Conservation (phyloP, 2,329 filamentous ascomycete genomes). For the Scolecobasidium constrictum region DNA sequence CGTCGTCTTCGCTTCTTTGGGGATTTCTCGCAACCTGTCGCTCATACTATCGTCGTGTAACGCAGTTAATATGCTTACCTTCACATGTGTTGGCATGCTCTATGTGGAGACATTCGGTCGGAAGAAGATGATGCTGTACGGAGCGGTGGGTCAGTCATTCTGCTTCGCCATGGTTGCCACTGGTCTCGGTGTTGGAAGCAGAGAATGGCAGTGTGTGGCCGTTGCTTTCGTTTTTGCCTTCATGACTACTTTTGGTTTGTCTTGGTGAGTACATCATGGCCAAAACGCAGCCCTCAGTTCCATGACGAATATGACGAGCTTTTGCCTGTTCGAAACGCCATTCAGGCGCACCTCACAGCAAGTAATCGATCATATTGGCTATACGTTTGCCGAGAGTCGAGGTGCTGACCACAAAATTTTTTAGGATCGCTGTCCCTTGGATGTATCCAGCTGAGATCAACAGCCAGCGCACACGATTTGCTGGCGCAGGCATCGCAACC, state of each 20-base stretch:
- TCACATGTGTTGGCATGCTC: no score
- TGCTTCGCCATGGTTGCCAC: conserved; percentile 40
- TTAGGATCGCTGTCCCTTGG: no score
- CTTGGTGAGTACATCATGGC: conserved; percentile 44
- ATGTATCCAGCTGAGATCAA: conserved; percentile 61
- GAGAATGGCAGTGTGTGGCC: conserved; percentile 31
- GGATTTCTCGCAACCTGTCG: conserved; percentile 29
- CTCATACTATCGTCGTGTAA: conserved; percentile 33
- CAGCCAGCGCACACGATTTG: conserved; percentile 57
- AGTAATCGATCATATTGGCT: no score
- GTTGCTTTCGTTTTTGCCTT: conserved; percentile 50
- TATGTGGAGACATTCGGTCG: conserved; percentile 39
- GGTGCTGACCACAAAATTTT: no score
- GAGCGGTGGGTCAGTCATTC: conserved; percentile 35
- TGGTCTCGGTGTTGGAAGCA: conserved; percentile 29
- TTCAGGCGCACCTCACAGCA: no score
- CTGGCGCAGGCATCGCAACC: conserved; percentile 31
- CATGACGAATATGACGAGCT: no score
- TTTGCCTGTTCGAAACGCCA: no score
- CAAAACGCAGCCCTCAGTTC: no score
- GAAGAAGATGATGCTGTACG: conserved; percentile 37
- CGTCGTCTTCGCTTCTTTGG: conserved; percentile 21
- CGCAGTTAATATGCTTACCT: conserved; percentile 21
- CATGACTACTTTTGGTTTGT: conserved; percentile 54
- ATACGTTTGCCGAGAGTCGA: no score